Percentiles rank a stretch among this genome's conserved stretches.
These are phyloP conservation scores for Aspergillus saccharolyticus DNA, from an alignment of 495 filamentous ascomycete species.

Conservation along the genomic window DNA sequence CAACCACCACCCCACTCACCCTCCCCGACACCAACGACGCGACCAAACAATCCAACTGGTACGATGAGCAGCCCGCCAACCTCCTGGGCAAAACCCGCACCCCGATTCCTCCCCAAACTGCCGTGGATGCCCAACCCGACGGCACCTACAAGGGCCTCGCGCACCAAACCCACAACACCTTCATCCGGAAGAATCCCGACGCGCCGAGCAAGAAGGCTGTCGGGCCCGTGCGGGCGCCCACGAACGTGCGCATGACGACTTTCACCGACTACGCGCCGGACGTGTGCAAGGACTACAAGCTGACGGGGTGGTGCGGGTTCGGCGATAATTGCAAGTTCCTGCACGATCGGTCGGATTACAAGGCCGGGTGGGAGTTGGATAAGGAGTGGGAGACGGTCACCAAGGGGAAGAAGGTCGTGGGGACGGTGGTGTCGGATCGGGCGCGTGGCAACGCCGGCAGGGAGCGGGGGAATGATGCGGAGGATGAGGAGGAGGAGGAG, in stretches of 20 bases:
- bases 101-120: conserved; percentile 11
- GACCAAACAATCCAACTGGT: too few species aligned
- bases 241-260: conserved; percentile 87
- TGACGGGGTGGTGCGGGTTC: conserved; percentile 53
- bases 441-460: conserved; percentile 16
- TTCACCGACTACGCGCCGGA: conserved; percentile 89
- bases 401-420: conserved; percentile 64
- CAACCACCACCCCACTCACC: conserved; percentile 26
- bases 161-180: conserved; percentile 54
- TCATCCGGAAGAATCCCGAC: conserved; percentile 79
- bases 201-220: conserved; percentile 59
- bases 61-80: conserved; percentile 44
- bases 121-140: conserved; percentile 34
- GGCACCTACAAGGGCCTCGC: conserved; percentile 75
- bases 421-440: conserved; percentile 48
- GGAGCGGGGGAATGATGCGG: conserved; percentile 44
- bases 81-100: conserved; percentile 59
- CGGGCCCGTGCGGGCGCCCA: conserved; percentile 82
- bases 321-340: conserved; percentile 52
- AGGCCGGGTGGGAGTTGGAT: conserved; percentile 93
- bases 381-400: conserved; percentile 84
- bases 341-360: conserved; percentile 82
- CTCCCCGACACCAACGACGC: conserved; percentile 75
- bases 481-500: conserved; percentile 71
- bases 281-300: conserved; percentile 93